phyloP scores from a whole-genome alignment of 345 rosid species.

The Cochlearia excelsa region DNA sequence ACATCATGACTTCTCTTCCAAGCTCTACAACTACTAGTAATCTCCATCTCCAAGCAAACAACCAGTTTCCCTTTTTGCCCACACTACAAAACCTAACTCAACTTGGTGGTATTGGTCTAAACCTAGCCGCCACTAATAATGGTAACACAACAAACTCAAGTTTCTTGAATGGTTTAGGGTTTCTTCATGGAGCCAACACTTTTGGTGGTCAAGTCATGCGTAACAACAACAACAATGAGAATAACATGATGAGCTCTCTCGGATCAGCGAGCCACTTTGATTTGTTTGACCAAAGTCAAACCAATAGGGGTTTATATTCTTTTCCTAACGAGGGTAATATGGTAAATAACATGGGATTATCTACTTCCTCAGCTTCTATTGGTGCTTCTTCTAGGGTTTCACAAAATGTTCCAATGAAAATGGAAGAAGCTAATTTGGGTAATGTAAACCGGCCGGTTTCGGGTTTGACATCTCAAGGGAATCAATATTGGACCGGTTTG shows the following conservation, averaged over 20 bases:
- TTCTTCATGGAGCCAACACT: constrained; percentile 31
- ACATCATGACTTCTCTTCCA: constrained; percentile 4
- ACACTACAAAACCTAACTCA: constrained; percentile 37
- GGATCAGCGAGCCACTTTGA: constrained; percentile 29
- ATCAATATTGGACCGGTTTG: constrained; percentile 34
- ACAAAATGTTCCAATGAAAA: constrained; percentile 29
- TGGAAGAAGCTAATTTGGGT: constrained; percentile 28
- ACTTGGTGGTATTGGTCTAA: constrained; percentile 35
- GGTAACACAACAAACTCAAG: constrained; percentile 27
- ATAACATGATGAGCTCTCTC: constrained; percentile 30
- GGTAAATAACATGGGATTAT: constrained; percentile 19
- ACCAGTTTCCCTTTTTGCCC: constrained; percentile 31
- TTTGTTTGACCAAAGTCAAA: constrained; percentile 32
- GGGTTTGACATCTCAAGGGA: constrained; percentile 24
- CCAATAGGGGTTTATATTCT: constrained; percentile 29
- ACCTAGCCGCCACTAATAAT: constrained; percentile 31
- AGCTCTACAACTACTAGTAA: constrained; percentile 14
- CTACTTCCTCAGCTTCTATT: constrained; percentile 16
- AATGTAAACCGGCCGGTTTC: constrained; percentile 27
- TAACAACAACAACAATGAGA: constrained; percentile 29
- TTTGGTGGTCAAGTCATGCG: constrained; percentile 27
- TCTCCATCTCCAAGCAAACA: constrained; percentile 27
- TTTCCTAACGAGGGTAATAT: constrained; percentile 32
- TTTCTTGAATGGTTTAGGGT: constrained; percentile 32
- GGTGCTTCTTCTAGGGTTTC: constrained; percentile 24